A percentile compares a stretch with the other conserved stretches of the same genome.
These are phyloP conservation scores for Zanthoxylum bungeanum DNA, from an alignment of 345 rosid genomes.

Conservation along the genomic window DNA sequence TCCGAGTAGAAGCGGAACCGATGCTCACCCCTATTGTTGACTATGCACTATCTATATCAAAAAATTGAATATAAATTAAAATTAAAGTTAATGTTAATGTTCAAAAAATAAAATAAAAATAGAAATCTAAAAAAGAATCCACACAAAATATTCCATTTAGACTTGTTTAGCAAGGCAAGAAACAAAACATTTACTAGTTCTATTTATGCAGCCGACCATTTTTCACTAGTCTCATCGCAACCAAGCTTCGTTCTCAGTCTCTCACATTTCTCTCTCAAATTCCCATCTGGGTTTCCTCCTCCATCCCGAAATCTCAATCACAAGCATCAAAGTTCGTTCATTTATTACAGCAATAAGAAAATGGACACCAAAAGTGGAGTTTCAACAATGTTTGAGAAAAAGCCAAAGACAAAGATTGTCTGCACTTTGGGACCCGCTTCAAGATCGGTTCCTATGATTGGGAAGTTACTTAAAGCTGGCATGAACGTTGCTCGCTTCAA, in stretches of 20 bases:
- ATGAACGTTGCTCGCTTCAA: constrained; percentile 51
- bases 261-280: neutral
- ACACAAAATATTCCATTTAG: neutral
- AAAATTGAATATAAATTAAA: no score
- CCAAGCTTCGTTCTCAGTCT: no score
- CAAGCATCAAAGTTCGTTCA: neutral
- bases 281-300: neutral
- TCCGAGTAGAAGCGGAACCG: no score
- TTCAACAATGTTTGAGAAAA: constrained; percentile 25
- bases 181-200: neutral
- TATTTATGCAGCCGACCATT: neutral
- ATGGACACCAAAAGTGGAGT: neutral
- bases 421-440: constrained; percentile 66
- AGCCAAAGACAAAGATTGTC: constrained; percentile 61
- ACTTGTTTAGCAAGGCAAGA: neutral
- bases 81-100: no score
- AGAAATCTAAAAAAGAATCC: no score
- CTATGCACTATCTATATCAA: no score
- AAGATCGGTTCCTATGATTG: constrained; percentile 45
- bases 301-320: neutral
- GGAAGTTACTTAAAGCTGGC: constrained; percentile 55
- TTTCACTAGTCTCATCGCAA: no score
- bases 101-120: no score
- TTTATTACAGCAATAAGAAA: neutral
- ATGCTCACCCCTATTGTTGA: no score